These are phyloP conservation scores for Diplodia seriata DNA, from an alignment of 2,329 filamentous ascomycete genomes.

Conservation along the genomic window DNA sequence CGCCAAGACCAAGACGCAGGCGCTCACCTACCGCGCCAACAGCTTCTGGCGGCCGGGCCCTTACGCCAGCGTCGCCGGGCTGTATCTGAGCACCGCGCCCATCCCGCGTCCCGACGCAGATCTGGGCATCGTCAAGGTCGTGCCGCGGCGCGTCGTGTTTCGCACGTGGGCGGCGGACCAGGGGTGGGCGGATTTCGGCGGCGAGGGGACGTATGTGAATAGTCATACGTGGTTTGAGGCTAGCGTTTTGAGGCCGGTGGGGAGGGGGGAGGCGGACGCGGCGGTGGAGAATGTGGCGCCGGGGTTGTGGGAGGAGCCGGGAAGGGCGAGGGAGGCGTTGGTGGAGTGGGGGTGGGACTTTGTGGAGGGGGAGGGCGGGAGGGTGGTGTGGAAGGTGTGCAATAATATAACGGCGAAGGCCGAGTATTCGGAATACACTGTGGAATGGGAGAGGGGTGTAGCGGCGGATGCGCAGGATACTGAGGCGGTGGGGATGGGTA, in stretches of 20 bases:
- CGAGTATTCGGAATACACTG: neutral
- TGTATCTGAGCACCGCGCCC: neutral
- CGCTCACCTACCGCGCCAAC: neutral
- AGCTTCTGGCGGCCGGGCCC: neutral
- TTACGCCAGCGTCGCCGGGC: neutral
- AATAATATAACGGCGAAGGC: neutral
- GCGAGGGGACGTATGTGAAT: neutral
- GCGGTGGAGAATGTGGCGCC: neutral
- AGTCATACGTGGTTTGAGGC: slow-evolving; percentile 10
- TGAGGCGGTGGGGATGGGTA: neutral
- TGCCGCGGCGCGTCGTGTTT: neutral
- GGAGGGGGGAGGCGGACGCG: neutral
- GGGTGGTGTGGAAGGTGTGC: neutral
- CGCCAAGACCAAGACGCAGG: accelerated
- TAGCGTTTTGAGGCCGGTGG: neutral
- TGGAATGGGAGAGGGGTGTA: neutral
- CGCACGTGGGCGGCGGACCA: neutral
- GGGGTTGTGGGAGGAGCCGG: neutral
- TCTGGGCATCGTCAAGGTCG: neutral
- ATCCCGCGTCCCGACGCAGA: neutral
- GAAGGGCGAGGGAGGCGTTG: neutral
- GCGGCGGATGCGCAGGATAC: neutral
- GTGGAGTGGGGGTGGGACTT: neutral
- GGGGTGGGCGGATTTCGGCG: neutral
- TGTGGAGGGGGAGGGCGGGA: neutral